Percentiles rank a stretch among this genome's conserved stretches.
Conservation (phyloP, 768 basidiomycete species). For the Naganishia antarctica region DNA sequence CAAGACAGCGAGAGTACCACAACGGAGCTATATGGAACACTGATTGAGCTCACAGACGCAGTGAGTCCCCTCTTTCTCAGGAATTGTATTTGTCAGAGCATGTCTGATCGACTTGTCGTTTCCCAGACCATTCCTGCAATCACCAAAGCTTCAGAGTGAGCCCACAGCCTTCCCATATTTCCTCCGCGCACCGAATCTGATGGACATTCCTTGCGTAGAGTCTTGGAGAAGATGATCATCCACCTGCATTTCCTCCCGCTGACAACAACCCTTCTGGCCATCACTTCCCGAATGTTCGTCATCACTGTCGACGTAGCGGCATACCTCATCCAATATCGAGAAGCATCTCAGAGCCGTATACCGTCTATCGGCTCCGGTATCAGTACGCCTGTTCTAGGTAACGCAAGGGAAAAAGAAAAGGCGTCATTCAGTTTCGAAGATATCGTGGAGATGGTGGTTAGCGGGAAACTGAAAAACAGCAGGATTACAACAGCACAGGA, state of each 20-base stretch:
- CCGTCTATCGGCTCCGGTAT: neutral
- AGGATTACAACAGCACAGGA: neutral
- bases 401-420: neutral
- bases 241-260: constrained; percentile 24
- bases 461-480: neutral
- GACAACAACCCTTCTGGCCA: constrained; percentile 15
- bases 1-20: neutral
- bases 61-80: neutral
- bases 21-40: neutral
- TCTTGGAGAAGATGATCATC: constrained; percentile 23
- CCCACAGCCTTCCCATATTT: too few relatives aligned
- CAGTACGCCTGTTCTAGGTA: neutral
- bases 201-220: neutral
- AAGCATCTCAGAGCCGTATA: neutral
- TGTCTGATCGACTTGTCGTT: neutral
- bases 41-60: neutral
- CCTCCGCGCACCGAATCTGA: too few relatives aligned
- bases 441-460: neutral
- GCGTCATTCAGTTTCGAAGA: neutral
- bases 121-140: neutral
- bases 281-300: constrained; percentile 13
- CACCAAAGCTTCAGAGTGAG: constrained; percentile 3
- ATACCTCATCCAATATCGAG: constrained; percentile 7
- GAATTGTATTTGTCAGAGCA: neutral
- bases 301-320: constrained; percentile 8